phyloP scores from a whole-genome alignment of 345 rosid genomes.

The Punica granatum region DNA sequence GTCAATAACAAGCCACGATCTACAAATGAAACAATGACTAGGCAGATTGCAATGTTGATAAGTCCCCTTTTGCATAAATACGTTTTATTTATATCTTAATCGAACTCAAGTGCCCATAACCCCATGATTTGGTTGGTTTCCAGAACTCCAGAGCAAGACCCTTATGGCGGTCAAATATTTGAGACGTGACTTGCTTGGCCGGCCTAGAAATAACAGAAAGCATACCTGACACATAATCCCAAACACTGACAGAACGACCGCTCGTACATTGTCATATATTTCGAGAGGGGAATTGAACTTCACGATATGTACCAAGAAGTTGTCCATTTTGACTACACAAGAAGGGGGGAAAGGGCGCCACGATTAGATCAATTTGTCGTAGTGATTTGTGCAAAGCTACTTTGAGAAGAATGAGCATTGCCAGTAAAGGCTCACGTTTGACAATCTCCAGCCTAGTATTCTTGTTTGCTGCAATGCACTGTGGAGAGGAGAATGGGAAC shows the following conservation, averaged over 20 bases:
- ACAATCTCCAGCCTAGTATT: slow-evolving; percentile 1
- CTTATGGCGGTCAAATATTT: no score
- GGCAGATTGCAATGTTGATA: no score
- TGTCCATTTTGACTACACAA: slow-evolving; percentile 7
- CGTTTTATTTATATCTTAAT: no score
- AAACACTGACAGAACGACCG: slow-evolving; percentile 11
- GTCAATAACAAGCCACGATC: not conserved
- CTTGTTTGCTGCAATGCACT: slow-evolving; percentile 13
- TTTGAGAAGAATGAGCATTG: not conserved
- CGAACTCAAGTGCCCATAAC: no score
- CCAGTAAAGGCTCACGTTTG: not conserved
- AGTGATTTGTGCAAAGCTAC: not conserved
- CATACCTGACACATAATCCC: slow-evolving; percentile 15
- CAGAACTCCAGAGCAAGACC: no score
- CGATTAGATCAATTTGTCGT: not conserved
- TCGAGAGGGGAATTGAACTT: slow-evolving; percentile 5
- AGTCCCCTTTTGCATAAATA: no score
- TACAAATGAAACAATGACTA: no score
- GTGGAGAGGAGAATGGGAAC: not conserved
- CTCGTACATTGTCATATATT: slow-evolving; percentile 11
- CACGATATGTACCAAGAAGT: slow-evolving; percentile 11
- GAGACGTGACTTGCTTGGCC: not conserved
- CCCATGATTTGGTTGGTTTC: no score
- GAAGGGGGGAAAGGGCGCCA: not conserved
- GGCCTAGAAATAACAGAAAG: not conserved